These are phyloP conservation scores for Naganishia antarctica DNA, from an alignment of 768 basidiomycete genomes.

Conservation along the genomic window DNA sequence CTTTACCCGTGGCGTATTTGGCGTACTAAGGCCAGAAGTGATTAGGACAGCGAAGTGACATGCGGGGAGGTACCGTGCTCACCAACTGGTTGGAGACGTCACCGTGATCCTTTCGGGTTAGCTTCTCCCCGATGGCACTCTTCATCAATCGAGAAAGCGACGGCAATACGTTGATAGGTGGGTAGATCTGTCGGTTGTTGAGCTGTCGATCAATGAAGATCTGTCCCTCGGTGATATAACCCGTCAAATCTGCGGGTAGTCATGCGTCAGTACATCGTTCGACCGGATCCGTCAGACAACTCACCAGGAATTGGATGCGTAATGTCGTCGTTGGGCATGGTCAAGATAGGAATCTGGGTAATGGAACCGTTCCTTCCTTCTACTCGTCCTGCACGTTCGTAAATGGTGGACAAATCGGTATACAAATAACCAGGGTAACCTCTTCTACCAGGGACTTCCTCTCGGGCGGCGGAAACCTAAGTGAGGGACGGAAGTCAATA, in stretches of 20 bases:
- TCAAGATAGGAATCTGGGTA: conserved; percentile 98
- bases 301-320: conserved; percentile 89
- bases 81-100: conserved; percentile 99
- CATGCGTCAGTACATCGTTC: not conserved
- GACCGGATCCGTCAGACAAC: not conserved
- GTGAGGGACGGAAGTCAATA: conserved; percentile 32
- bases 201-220: conserved; percentile 97
- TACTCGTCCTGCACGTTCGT: conserved; percentile 98
- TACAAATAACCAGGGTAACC: conserved; percentile 76
- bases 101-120: conserved; percentile 96
- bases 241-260: conserved; percentile 76
- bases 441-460: conserved; percentile 98
- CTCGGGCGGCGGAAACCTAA: conserved; percentile 93
- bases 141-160: conserved; percentile 99
- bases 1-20: conserved; percentile 95
- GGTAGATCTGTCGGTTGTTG: conserved; percentile 83
- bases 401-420: conserved; percentile 97
- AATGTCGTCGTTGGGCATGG: conserved; percentile 99
- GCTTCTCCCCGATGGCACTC: conserved; percentile 94
- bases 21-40: conserved; percentile 64
- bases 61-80: conserved; percentile 44
- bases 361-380: conserved; percentile 97
- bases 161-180: conserved; percentile 97
- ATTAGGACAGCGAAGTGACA: not conserved
- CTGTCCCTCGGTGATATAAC: conserved; percentile 99